A percentile compares a stretch with the other conserved stretches of the same genome.
Evolutionary conservation across 2,329 filamentous ascomycete species (phyloP).

Genomic region (Calonectria montana): DNA sequence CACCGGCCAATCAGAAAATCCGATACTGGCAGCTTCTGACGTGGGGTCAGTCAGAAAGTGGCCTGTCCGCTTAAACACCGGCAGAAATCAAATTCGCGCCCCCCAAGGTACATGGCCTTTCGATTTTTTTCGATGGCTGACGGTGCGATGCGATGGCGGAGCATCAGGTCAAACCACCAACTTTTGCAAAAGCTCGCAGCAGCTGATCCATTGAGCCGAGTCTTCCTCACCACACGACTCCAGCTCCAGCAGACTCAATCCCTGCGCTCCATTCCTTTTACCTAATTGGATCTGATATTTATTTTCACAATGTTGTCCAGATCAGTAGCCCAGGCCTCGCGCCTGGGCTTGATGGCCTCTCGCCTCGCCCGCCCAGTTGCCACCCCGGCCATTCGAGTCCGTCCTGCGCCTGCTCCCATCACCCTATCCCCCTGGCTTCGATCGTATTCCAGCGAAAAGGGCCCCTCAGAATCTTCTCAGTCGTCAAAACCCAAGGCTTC

Average conservation of each 20-base stretch:
- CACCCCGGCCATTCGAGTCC: constrained; percentile 39
- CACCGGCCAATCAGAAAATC: constrained; percentile 19
- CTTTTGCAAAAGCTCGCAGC: constrained; percentile 10
- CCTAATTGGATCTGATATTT: background rate
- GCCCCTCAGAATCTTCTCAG: constrained; percentile 21
- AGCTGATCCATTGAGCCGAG: constrained; percentile 35
- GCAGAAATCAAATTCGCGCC: constrained; percentile 8
- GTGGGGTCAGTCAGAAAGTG: background rate
- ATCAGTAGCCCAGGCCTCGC: constrained; percentile 46
- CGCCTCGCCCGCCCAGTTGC: constrained; percentile 42
- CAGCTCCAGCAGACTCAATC: constrained; percentile 3
- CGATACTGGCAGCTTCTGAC: background rate
- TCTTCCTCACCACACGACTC: constrained; percentile 7
- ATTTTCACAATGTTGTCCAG: constrained; percentile 54
- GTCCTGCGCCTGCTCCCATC: constrained; percentile 33
- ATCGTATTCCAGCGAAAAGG: constrained; percentile 41
- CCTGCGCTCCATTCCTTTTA: background rate
- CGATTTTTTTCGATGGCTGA: constrained; percentile 42
- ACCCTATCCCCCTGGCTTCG: constrained; percentile 44
- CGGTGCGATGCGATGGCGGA: constrained; percentile 43
- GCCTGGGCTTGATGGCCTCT: constrained; percentile 47
- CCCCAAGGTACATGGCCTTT: constrained; percentile 29
- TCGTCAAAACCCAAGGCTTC: constrained; percentile 30
- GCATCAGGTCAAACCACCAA: constrained; percentile 39
- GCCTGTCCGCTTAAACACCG: constrained; percentile 34